Conservation (phyloP, 352 stramenopile genomes). For the Phytophthora melonis region DNA sequence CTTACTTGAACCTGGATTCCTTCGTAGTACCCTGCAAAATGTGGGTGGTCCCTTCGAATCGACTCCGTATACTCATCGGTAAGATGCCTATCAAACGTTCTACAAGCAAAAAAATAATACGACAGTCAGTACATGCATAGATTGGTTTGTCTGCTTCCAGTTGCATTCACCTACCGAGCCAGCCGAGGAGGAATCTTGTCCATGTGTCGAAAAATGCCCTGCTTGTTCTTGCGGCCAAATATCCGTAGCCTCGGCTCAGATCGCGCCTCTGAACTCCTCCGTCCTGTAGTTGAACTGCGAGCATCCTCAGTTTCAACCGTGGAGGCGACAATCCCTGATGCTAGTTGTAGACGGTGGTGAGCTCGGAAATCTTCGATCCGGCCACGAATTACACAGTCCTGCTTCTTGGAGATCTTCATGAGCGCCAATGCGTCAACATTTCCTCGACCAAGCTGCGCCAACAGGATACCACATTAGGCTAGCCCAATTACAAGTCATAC, state of each 20-base stretch:
- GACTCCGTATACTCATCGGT: conserved; percentile 66
- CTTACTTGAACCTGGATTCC: conserved; percentile 44
- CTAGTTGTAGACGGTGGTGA: conserved; percentile 83
- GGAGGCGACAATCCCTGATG: conserved; percentile 81
- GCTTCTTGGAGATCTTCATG: conserved; percentile 61
- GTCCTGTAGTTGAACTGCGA: conserved; percentile 37
- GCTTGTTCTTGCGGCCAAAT: conserved; percentile 69
- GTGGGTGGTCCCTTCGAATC: conserved; percentile 67
- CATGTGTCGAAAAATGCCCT: conserved; percentile 64
- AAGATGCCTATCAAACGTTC: conserved; percentile 76
- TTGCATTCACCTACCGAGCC: conserved; percentile 46
- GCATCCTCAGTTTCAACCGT: conserved; percentile 60
- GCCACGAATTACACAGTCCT: conserved; percentile 72
- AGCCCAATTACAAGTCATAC: not conserved
- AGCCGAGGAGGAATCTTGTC: conserved; percentile 63
- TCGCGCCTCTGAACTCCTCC: conserved; percentile 51
- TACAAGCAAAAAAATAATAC: conserved; percentile 25
- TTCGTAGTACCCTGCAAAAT: conserved; percentile 71
- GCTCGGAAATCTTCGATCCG: conserved; percentile 88
- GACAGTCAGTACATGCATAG: not conserved
- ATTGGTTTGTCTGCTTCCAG: not conserved
- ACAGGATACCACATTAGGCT: conserved; percentile 3
- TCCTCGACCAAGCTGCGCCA: conserved; percentile 62
- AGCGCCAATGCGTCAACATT: conserved; percentile 56
- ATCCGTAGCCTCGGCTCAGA: conserved; percentile 62